Percentiles rank a stretch among this genome's conserved stretches.
phyloP scores from a whole-genome alignment of 2,329 filamentous ascomycete species.

The Fusarium oligoseptatum region DNA sequence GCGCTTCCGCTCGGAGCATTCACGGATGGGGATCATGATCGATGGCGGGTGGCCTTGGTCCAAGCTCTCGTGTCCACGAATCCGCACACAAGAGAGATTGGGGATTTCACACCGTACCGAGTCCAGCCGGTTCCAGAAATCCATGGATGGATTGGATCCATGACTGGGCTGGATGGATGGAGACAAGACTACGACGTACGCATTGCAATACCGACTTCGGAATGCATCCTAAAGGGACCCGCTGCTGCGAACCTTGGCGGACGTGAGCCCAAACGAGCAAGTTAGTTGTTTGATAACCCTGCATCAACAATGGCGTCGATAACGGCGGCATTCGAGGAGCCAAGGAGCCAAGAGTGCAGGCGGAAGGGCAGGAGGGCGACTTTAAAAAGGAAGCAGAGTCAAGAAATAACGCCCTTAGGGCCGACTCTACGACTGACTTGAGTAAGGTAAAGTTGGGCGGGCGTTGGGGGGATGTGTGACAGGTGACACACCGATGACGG shows the following conservation, averaged over 20 bases:
- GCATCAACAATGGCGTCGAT: conserved; percentile 21
- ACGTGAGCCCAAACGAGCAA: conserved; percentile 21
- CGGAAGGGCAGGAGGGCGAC: conserved; percentile 4
- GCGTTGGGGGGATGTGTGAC: conserved; percentile 6
- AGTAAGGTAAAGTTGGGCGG: background rate
- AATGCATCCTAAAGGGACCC: conserved; percentile 8
- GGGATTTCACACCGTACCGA: conserved; percentile 7
- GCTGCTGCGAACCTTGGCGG: conserved; percentile 17
- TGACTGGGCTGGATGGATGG: background rate
- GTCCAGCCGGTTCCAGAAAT: conserved; percentile 23
- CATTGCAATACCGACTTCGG: conserved; percentile 6
- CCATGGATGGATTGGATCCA: background rate
- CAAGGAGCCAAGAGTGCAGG: background rate
- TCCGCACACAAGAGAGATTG: conserved; percentile 18
- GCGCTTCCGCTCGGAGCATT: conserved; percentile 9
- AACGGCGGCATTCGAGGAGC: conserved; percentile 27
- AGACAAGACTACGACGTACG: conserved; percentile 3
- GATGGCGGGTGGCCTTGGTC: conserved; percentile 9
- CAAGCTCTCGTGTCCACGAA: conserved; percentile 15
- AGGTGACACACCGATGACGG: conserved; percentile 29
- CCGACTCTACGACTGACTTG: conserved; percentile 4
- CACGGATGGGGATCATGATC: conserved; percentile 2
- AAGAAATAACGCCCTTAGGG: conserved; percentile 5
- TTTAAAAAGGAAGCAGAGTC: conserved; percentile 2
- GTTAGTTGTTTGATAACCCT: conserved; percentile 22